Evolutionary conservation across 2,329 filamentous ascomycete genomes (phyloP).

Genomic region (Sarocladium oryzae): DNA sequence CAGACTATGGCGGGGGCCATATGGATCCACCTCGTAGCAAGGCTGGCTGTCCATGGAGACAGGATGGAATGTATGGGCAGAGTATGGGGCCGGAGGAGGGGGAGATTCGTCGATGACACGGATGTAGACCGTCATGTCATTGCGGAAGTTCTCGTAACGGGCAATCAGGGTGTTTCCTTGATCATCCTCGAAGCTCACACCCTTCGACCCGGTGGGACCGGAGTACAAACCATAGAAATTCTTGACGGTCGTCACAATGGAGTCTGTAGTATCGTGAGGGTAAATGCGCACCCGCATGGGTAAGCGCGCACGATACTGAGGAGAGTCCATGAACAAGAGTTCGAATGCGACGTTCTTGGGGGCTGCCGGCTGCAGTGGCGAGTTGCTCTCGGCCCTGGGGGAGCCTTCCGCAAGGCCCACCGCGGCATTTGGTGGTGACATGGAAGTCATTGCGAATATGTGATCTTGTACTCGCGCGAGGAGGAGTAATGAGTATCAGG

Average conservation of each 20-base stretch:
- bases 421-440: slow-evolving; percentile 35
- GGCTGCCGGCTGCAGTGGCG: slow-evolving; percentile 39
- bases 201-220: slow-evolving; percentile 59
- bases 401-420: slow-evolving; percentile 27
- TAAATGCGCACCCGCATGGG: slow-evolving; percentile 89
- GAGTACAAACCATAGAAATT: slow-evolving; percentile 98
- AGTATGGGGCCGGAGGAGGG: slow-evolving; percentile 37
- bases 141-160: slow-evolving; percentile 88
- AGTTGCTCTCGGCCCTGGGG: slow-evolving; percentile 37
- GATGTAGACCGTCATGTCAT: slow-evolving; percentile 91
- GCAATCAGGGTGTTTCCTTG: slow-evolving; percentile 87
- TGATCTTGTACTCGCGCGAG: slow-evolving; percentile 9
- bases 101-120: slow-evolving; percentile 64
- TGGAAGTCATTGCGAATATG: slow-evolving; percentile 35
- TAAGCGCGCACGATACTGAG: slow-evolving; percentile 65
- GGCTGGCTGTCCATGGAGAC: slow-evolving; percentile 43
- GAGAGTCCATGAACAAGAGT: slow-evolving; percentile 61
- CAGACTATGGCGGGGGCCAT: slow-evolving; percentile 38
- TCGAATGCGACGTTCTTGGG: slow-evolving; percentile 77
- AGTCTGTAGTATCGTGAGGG: slow-evolving; percentile 93
- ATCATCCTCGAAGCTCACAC: slow-evolving; percentile 92
- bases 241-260: slow-evolving; percentile 96
- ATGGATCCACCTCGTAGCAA: slow-evolving; percentile 48
- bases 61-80: slow-evolving; percentile 46
- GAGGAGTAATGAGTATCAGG: not conserved